Evolutionary conservation across 148 eudicot genomes (phyloP).

Genomic region (Bassia scoparia): DNA sequence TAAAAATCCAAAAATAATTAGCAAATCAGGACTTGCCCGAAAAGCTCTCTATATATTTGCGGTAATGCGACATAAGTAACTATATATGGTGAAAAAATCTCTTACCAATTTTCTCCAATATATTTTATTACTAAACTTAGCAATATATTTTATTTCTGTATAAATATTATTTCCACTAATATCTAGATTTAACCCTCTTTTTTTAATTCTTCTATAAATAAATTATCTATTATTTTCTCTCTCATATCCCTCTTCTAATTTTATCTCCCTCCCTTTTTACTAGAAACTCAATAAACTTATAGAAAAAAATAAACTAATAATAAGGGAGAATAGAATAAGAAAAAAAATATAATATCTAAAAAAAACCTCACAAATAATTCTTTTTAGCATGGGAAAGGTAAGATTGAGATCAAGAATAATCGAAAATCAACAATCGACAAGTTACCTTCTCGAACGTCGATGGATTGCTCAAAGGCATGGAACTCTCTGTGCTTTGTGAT

Average conservation of each 20-base stretch:
- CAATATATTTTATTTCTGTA: conserved; percentile 1
- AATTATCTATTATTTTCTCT: not conserved
- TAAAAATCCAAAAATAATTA: not conserved
- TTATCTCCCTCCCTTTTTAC: not conserved
- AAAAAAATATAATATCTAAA: not conserved
- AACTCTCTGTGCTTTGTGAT: conserved; percentile 59
- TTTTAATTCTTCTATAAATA: conserved; percentile 3
- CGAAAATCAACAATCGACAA: conserved; percentile 65
- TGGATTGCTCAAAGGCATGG: conserved; percentile 62
- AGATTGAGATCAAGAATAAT: conserved; percentile 60
- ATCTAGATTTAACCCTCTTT: conserved; percentile 5
- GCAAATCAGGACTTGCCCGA: conserved; percentile 10
- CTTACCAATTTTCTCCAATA: not conserved
- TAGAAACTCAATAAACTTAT: not conserved
- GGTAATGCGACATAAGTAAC: conserved; percentile 11
- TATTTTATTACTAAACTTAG: conserved; percentile 27
- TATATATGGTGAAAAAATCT: conserved; percentile 27
- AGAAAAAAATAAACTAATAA: not conserved
- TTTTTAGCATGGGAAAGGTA: conserved; percentile 47
- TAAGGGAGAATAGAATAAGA: no score
- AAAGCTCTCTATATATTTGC: conserved; percentile 29
- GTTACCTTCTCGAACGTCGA: conserved; percentile 69
- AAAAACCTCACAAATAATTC: not conserved
- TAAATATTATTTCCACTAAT: conserved; percentile 24
- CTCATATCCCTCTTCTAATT: not conserved